These are phyloP conservation scores for Suillus subluteus DNA, from an alignment of 768 basidiomycete species.

Conservation along the genomic window DNA sequence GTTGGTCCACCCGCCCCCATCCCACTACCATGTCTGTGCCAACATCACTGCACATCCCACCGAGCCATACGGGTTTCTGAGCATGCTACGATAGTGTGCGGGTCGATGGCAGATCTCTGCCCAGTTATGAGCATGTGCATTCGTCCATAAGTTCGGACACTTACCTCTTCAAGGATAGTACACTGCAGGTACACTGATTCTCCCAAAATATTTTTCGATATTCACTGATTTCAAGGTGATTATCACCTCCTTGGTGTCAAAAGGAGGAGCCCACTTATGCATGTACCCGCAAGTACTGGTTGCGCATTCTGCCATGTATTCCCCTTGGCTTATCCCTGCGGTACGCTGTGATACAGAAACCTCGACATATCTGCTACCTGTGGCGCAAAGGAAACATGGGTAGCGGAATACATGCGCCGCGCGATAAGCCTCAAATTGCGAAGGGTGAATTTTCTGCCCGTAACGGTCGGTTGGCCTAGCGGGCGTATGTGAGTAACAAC, in stretches of 20 bases:
- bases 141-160: too few species aligned
- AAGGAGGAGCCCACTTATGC: background rate
- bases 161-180: background rate
- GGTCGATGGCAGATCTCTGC: too few species aligned
- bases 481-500: too few species aligned
- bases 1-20: too few species aligned
- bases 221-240: background rate
- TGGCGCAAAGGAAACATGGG: background rate
- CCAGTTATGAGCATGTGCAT: too few species aligned
- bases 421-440: background rate
- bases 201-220: background rate
- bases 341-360: background rate
- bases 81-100: too few species aligned
- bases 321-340: background rate
- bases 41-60: too few species aligned
- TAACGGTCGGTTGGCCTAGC: too few species aligned
- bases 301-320: background rate
- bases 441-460: background rate
- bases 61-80: too few species aligned
- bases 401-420: background rate
- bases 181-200: background rate
- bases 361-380: background rate
- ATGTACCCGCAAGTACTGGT: background rate
- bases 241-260: too few species aligned
- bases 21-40: too few species aligned